These are phyloP conservation scores for Ceratocystiopsis brevicomis DNA, from an alignment of 2,329 filamentous ascomycete species.

Conservation along the genomic window DNA sequence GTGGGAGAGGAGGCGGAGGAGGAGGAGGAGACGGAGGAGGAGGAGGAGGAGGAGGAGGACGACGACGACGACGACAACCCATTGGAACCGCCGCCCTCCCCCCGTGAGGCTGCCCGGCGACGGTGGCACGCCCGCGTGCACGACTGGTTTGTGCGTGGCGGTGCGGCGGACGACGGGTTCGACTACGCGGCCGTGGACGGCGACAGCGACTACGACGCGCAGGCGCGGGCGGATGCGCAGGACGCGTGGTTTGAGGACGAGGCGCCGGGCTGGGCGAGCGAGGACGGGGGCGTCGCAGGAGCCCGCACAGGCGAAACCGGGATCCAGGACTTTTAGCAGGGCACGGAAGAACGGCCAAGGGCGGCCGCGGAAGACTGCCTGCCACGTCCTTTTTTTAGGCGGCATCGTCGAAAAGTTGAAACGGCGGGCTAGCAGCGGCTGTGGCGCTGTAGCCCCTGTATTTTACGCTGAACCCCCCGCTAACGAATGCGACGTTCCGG, in stretches of 20 bases:
- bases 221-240: constrained; percentile 40
- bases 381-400: no score
- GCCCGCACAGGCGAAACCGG: constrained; percentile 42
- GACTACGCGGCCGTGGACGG: constrained; percentile 54
- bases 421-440: no score
- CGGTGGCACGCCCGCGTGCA: constrained; percentile 57
- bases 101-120: constrained; percentile 44
- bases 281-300: constrained; percentile 11
- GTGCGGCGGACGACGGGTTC: constrained; percentile 48
- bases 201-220: constrained; percentile 51
- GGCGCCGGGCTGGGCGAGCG: constrained; percentile 45
- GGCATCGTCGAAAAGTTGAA: no score
- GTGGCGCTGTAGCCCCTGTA: no score
- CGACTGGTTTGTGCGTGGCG: constrained; percentile 54
- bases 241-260: constrained; percentile 69
- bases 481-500: no score
- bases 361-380: no score
- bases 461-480: no score
- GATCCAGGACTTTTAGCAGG: constrained; percentile 44
- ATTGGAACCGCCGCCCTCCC: constrained; percentile 19
- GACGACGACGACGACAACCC: constrained; percentile 14
- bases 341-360: no score
- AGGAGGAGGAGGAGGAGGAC: neutral
- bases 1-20: constrained; percentile 1
- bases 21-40: constrained; percentile 6